A percentile compares a stretch with the other conserved stretches of the same genome.
Conservation (phyloP, 441 rosid species). For the Sinapis alba region DNA sequence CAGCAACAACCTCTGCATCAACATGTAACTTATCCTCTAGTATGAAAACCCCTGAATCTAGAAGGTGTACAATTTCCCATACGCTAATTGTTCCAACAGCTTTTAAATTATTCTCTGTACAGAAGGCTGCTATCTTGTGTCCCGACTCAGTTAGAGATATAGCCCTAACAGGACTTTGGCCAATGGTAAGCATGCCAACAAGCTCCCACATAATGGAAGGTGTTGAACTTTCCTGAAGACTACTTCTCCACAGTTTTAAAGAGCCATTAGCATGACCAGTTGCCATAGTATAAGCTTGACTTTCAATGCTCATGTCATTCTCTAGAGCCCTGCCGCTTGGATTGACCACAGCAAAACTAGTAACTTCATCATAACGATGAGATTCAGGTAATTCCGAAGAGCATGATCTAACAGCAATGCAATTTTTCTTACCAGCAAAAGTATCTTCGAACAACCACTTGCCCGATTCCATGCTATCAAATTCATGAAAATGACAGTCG, state of each 20-base stretch:
- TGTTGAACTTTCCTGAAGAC: slow-evolving; percentile 45
- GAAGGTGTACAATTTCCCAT: slow-evolving; percentile 70
- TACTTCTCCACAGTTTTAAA: slow-evolving; percentile 84
- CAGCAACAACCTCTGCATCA: slow-evolving; percentile 53
- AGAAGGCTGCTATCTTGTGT: slow-evolving; percentile 70
- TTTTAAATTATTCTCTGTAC: slow-evolving; percentile 44
- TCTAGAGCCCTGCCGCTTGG: slow-evolving; percentile 48
- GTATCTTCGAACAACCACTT: slow-evolving; percentile 54
- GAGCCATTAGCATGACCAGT: slow-evolving; percentile 86
- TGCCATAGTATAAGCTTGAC: slow-evolving; percentile 74
- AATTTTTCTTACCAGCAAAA: slow-evolving; percentile 54
- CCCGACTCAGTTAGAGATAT: slow-evolving; percentile 71
- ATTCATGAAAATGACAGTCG: slow-evolving; percentile 55
- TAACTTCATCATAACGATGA: slow-evolving; percentile 54
- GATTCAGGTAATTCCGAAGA: slow-evolving; percentile 77
- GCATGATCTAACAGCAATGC: slow-evolving; percentile 57
- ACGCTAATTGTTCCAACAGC: slow-evolving; percentile 48
- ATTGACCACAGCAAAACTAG: slow-evolving; percentile 72
- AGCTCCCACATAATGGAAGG: slow-evolving; percentile 62
- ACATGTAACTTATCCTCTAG: slow-evolving; percentile 67
- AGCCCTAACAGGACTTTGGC: slow-evolving; percentile 61
- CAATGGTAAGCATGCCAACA: slow-evolving; percentile 72
- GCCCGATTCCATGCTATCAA: slow-evolving; percentile 39
- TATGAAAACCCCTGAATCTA: slow-evolving; percentile 68
- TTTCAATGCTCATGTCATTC: slow-evolving; percentile 38